Conservation (phyloP, 2,329 filamentous ascomycete species). For the Neonectria magnoliae region DNA sequence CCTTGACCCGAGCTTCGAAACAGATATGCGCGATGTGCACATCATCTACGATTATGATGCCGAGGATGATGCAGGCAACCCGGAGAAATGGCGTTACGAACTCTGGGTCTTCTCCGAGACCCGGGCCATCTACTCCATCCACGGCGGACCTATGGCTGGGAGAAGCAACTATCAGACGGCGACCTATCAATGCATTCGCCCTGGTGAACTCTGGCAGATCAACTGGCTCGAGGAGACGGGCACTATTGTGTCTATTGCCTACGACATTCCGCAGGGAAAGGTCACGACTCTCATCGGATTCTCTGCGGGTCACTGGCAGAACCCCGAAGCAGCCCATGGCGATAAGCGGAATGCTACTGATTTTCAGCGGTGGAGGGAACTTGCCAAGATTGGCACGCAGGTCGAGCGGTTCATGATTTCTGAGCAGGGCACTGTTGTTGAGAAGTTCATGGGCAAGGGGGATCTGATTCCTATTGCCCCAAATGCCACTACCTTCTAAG, state of each 20-base stretch:
- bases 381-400: conserved; percentile 60
- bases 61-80: conserved; percentile 55
- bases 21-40: conserved; percentile 63
- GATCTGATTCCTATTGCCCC: too few species aligned
- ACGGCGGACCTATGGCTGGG: conserved; percentile 67
- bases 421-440: conserved; percentile 62
- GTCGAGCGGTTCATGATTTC: conserved; percentile 60
- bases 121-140: conserved; percentile 66
- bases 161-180: conserved; percentile 62
- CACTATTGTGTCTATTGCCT: conserved; percentile 64
- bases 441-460: conserved; percentile 39
- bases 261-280: conserved; percentile 59
- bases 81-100: conserved; percentile 69
- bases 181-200: conserved; percentile 66
- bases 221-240: conserved; percentile 71
- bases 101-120: conserved; percentile 66
- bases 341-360: conserved; percentile 64
- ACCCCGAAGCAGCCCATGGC: conserved; percentile 59
- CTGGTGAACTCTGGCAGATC: conserved; percentile 67
- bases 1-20: conserved; percentile 44
- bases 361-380: conserved; percentile 60
- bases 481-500: too few species aligned
- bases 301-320: conserved; percentile 65
- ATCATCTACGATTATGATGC: conserved; percentile 67
- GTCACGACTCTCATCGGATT: conserved; percentile 64